Conservation (phyloP, 768 basidiomycete species). For the Leccinum longicurvipes region DNA sequence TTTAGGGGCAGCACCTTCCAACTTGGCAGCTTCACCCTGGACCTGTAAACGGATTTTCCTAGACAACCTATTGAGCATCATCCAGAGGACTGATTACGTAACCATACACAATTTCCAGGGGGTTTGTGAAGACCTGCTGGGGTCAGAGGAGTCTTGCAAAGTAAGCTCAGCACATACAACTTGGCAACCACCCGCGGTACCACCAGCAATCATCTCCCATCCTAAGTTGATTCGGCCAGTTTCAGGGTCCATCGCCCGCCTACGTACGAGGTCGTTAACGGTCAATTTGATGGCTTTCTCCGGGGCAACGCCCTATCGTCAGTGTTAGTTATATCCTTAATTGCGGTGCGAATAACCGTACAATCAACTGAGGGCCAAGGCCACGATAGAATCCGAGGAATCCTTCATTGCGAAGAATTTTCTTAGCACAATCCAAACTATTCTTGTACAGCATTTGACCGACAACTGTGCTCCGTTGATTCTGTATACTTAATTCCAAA, state of each 20-base stretch:
- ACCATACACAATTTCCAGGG: conserved; percentile 88
- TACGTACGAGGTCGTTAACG: conserved; percentile 88
- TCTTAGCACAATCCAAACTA: conserved; percentile 88
- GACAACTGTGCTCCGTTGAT: conserved; percentile 94
- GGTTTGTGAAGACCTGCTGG: conserved; percentile 90
- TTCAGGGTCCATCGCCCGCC: conserved; percentile 85
- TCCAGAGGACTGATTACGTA: not conserved
- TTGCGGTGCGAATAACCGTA: conserved; percentile 30
- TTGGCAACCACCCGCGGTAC: conserved; percentile 93
- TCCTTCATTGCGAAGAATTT: conserved; percentile 94
- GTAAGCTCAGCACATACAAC: conserved; percentile 60
- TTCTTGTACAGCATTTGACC: conserved; percentile 97
- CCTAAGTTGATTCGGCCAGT: conserved; percentile 88
- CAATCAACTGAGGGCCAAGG: conserved; percentile 90
- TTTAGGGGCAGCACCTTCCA: conserved; percentile 73
- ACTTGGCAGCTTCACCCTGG: conserved; percentile 92
- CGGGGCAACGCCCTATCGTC: conserved; percentile 79
- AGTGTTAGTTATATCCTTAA: conserved; percentile 7
- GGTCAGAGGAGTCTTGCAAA: conserved; percentile 16
- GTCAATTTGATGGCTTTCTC: conserved; percentile 99
- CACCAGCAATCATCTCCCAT: conserved; percentile 95
- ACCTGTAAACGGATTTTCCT: conserved; percentile 93
- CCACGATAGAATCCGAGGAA: conserved; percentile 95
- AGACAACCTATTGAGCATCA: conserved; percentile 3
- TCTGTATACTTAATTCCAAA: conserved; percentile 73